These are phyloP conservation scores for Scedosporium apiospermum DNA, from an alignment of 2,329 filamentous ascomycete species.

Conservation along the genomic window DNA sequence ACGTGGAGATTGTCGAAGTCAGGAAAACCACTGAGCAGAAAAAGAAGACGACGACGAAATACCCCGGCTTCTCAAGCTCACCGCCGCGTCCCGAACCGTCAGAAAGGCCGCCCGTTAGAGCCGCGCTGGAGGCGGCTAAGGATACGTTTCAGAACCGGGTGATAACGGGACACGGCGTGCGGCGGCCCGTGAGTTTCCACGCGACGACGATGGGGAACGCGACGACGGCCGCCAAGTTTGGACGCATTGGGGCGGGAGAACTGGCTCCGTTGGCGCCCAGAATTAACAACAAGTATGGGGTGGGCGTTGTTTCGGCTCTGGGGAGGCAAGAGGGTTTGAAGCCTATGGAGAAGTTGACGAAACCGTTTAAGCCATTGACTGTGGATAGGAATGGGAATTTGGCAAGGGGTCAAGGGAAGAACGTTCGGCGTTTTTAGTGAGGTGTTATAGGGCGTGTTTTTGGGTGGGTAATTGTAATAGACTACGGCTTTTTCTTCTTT, in stretches of 20 bases:
- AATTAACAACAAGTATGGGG: constrained; percentile 6
- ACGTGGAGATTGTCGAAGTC: constrained; percentile 19
- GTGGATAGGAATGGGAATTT: constrained; percentile 28
- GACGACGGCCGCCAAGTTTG: constrained; percentile 19
- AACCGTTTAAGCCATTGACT: constrained; percentile 48
- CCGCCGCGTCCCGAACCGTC: constrained; percentile 26
- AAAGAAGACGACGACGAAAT: constrained; percentile 26
- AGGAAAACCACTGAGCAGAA: constrained; percentile 18
- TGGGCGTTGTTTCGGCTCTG: not conserved
- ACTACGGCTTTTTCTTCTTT: not conserved
- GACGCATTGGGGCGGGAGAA: constrained; percentile 27
- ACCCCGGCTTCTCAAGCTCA: constrained; percentile 51
- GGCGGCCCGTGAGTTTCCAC: constrained; percentile 38
- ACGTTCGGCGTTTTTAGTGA: not conserved
- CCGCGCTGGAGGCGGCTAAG: constrained; percentile 7
- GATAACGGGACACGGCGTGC: constrained; percentile 23
- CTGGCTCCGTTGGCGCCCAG: constrained; percentile 6
- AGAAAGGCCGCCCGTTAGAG: constrained; percentile 7
- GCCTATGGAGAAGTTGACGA: constrained; percentile 39
- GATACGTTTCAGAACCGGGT: constrained; percentile 15
- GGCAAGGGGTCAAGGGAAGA: constrained; percentile 2
- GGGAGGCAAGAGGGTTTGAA: constrained; percentile 29
- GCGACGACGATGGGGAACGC: constrained; percentile 35
- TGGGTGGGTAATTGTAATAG: not conserved
- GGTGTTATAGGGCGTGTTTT: not conserved